phyloP scores from a whole-genome alignment of 2,329 filamentous ascomycete genomes.

The Diaporthe eres region DNA sequence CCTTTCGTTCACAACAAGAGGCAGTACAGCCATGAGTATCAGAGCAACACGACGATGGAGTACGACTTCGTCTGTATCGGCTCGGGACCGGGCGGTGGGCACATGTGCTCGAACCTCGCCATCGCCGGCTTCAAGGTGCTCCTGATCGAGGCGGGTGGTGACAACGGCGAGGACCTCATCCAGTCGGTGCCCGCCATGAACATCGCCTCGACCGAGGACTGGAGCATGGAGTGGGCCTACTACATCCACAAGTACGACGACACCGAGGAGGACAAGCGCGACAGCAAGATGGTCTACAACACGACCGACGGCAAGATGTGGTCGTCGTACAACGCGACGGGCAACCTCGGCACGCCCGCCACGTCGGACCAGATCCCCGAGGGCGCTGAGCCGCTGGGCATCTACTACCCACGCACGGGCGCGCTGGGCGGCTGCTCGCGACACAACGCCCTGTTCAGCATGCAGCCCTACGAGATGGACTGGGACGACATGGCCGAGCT shows the following conservation, averaged over 20 bases:
- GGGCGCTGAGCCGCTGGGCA: slow-evolving; percentile 47
- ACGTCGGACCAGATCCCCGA: slow-evolving; percentile 55
- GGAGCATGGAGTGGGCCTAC: slow-evolving; percentile 29
- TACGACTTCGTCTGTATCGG: slow-evolving; percentile 69
- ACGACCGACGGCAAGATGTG: slow-evolving; percentile 36
- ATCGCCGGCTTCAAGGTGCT: slow-evolving; percentile 65
- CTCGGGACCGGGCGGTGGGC: slow-evolving; percentile 65
- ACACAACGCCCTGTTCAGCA: slow-evolving; percentile 65
- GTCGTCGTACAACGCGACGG: slow-evolving; percentile 46
- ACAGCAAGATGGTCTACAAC: slow-evolving; percentile 33
- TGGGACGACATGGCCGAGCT: slow-evolving; percentile 63
- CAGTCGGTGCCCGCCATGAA: slow-evolving; percentile 47
- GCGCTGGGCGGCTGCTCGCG: slow-evolving; percentile 52
- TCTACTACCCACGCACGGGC: slow-evolving; percentile 47
- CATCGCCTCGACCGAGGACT: slow-evolving; percentile 23
- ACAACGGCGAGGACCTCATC: slow-evolving; percentile 53
- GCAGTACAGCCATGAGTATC: slow-evolving; percentile 19
- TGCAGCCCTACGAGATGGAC: slow-evolving; percentile 64
- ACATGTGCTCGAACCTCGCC: slow-evolving; percentile 63
- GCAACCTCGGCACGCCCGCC: slow-evolving; percentile 48
- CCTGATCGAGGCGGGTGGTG: slow-evolving; percentile 69
- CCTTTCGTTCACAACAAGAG: slow-evolving; percentile 30
- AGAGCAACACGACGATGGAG: slow-evolving; percentile 18
- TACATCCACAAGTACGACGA: slow-evolving; percentile 41
- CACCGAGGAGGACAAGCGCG: slow-evolving; percentile 38